Conservation (phyloP, 768 basidiomycete species). For the Paxillus ammoniavirescens region DNA sequence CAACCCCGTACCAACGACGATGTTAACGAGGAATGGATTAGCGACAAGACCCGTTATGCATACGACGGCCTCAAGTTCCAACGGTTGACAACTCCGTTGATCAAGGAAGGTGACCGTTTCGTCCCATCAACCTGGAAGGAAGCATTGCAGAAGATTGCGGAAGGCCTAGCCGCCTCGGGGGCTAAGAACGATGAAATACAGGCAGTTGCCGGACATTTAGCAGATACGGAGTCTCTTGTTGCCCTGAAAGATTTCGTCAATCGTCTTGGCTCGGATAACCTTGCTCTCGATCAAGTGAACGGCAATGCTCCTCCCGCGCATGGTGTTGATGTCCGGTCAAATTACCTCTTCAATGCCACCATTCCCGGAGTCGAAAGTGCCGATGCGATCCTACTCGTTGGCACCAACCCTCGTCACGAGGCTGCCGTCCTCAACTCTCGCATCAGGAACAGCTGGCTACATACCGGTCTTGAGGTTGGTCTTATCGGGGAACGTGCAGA, state of each 20-base stretch:
- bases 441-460: slow-evolving; percentile 92
- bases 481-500: slow-evolving; percentile 89
- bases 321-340: slow-evolving; percentile 88
- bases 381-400: slow-evolving; percentile 89
- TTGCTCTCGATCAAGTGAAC: slow-evolving; percentile 70
- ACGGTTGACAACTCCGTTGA: slow-evolving; percentile 86
- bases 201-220: slow-evolving; percentile 88
- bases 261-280: slow-evolving; percentile 92
- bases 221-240: slow-evolving; percentile 92
- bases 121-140: slow-evolving; percentile 90
- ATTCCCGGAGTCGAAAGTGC: slow-evolving; percentile 90
- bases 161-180: slow-evolving; percentile 77
- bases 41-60: slow-evolving; percentile 96
- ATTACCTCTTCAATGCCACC: slow-evolving; percentile 94
- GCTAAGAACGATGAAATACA: slow-evolving; percentile 92
- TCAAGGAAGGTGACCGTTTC: slow-evolving; percentile 92
- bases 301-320: slow-evolving; percentile 71
- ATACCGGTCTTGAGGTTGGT: slow-evolving; percentile 82
- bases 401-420: slow-evolving; percentile 96
- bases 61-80: slow-evolving; percentile 96
- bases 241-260: slow-evolving; percentile 93
- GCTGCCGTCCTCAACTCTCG: slow-evolving; percentile 97
- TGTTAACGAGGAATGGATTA: slow-evolving; percentile 99
- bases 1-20: slow-evolving; percentile 97
- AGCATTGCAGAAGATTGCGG: slow-evolving; percentile 71